Percentiles rank a stretch among this genome's conserved stretches.
These are phyloP conservation scores for Phellopilus nigrolimitatus DNA, from an alignment of 1,284 basidiomycete genomes.

Conservation along the genomic window DNA sequence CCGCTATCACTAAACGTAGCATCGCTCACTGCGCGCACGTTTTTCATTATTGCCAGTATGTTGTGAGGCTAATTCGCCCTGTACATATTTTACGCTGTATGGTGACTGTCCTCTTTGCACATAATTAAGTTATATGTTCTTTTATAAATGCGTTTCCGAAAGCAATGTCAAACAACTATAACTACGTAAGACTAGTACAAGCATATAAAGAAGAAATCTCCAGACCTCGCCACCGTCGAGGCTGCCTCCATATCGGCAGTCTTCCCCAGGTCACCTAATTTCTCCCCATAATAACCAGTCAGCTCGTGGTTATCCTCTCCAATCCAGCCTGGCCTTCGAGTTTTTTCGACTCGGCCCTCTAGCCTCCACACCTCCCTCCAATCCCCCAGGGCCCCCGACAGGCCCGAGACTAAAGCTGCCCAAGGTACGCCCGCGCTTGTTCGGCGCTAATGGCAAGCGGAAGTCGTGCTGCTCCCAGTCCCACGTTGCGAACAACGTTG, in stretches of 20 bases:
- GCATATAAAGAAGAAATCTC: too few relatives aligned
- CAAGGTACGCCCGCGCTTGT: constrained; percentile 21
- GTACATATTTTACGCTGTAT: too few relatives aligned
- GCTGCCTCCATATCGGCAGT: not conserved
- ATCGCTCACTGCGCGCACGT: too few relatives aligned
- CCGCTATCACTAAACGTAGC: too few relatives aligned
- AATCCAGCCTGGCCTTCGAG: not conserved
- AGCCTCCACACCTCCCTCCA: not conserved
- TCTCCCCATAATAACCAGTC: not conserved
- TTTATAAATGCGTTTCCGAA: too few relatives aligned
- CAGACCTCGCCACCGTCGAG: too few relatives aligned
- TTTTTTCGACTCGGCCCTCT: constrained; percentile 5
- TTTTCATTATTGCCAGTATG: too few relatives aligned
- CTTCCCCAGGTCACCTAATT: not conserved
- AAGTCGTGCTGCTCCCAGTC: constrained; percentile 65
- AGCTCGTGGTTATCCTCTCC: not conserved
- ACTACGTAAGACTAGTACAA: too few relatives aligned
- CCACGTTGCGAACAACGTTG: constrained; percentile 69
- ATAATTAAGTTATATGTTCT: too few relatives aligned
- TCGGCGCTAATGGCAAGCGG: constrained; percentile 40
- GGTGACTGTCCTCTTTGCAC: too few relatives aligned
- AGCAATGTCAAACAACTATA: too few relatives aligned
- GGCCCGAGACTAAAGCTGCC: not conserved
- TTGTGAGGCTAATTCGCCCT: too few relatives aligned
- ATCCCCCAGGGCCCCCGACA: not conserved